Conservation (phyloP, 306 rosid genomes). For the Elaeagnus macrophylla region DNA sequence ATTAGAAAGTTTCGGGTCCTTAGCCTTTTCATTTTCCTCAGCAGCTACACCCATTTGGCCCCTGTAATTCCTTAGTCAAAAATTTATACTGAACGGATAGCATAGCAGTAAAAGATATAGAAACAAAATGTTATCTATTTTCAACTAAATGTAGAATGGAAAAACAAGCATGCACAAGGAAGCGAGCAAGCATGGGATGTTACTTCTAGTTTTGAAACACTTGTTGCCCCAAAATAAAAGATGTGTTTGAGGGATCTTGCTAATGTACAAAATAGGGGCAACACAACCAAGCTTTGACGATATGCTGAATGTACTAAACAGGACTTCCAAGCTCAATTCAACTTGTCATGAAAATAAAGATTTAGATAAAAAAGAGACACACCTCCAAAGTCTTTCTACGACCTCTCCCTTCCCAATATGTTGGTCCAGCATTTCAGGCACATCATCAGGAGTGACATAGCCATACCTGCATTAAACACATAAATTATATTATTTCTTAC, state of each 20-base stretch:
- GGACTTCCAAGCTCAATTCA: conserved; percentile 4
- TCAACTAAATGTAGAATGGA: too few species aligned
- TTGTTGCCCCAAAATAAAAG: too few species aligned
- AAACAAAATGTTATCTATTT: background rate
- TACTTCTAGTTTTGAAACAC: too few species aligned
- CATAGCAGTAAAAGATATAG: background rate
- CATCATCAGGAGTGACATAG: conserved; percentile 79
- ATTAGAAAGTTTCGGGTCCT: conserved; percentile 23
- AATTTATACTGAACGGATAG: background rate
- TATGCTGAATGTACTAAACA: conserved; percentile 1
- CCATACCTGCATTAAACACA: conserved; percentile 62
- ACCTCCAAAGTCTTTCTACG: conserved; percentile 82
- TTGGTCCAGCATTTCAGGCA: conserved; percentile 69
- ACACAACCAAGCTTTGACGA: background rate
- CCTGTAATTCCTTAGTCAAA: conserved; percentile 18
- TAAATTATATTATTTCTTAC: conserved; percentile 3
- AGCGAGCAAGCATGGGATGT: too few species aligned
- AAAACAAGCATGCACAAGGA: too few species aligned
- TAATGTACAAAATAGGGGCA: too few species aligned
- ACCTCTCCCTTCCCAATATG: conserved; percentile 81
- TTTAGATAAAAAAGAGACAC: conserved; percentile 1
- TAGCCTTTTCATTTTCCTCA: conserved; percentile 21
- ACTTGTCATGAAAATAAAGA: conserved; percentile 10
- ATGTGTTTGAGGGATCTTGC: too few species aligned
- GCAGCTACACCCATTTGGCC: conserved; percentile 40